Percentiles rank a stretch among this genome's conserved stretches.
phyloP scores from a whole-genome alignment of 306 rosid species.

The Phaseolus lunatus region DNA sequence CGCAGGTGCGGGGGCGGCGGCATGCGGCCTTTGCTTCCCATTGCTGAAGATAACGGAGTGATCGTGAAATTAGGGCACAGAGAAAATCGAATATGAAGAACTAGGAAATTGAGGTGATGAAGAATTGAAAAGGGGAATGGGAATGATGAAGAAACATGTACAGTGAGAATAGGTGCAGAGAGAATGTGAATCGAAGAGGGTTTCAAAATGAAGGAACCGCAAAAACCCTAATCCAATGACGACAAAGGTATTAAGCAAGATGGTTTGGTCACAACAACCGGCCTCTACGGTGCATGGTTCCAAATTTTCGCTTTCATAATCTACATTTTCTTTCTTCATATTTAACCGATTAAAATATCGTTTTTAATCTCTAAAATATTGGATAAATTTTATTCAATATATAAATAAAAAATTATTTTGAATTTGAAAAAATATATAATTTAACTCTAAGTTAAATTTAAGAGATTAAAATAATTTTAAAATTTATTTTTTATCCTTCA shows the following conservation, averaged over 20 bases:
- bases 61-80: slow-evolving; percentile 33
- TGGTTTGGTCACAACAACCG: too few relatives aligned
- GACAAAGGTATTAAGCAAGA: not conserved
- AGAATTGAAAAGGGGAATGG: not conserved
- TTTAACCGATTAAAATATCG: too few relatives aligned
- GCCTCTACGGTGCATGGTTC: too few relatives aligned
- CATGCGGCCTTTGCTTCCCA: slow-evolving; percentile 93
- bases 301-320: too few relatives aligned
- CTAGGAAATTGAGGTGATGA: not conserved
- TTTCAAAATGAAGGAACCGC: not conserved
- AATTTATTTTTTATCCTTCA: too few relatives aligned
- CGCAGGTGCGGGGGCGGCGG: slow-evolving; percentile 77
- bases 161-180: not conserved
- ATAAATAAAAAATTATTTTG: too few relatives aligned
- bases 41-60: not conserved
- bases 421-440: too few relatives aligned
- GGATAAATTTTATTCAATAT: too few relatives aligned
- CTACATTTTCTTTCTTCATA: too few relatives aligned
- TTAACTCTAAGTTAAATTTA: too few relatives aligned
- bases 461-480: too few relatives aligned
- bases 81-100: not conserved
- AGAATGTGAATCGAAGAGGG: not conserved
- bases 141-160: not conserved
- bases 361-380: too few relatives aligned
- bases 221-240: slow-evolving; percentile 27